These are phyloP conservation scores for Musa balbisiana DNA, from an alignment of 202 grass and related monocot species.

Conservation along the genomic window DNA sequence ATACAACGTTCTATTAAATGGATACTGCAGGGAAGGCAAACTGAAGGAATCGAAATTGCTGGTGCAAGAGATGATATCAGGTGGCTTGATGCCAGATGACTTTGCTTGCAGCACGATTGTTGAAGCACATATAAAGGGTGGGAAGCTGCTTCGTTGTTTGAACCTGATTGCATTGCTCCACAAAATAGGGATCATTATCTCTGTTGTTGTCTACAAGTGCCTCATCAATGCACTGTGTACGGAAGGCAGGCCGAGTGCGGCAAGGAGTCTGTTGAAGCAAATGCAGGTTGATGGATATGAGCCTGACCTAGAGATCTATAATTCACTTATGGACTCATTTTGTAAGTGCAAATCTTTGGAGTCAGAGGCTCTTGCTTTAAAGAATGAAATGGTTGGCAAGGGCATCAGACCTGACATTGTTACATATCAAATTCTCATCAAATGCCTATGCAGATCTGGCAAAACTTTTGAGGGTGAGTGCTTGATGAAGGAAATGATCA, in stretches of 20 bases:
- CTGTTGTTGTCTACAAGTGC: constrained; percentile 43
- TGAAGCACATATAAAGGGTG: constrained; percentile 40
- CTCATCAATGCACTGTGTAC: constrained; percentile 48
- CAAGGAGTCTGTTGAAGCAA: constrained; percentile 58
- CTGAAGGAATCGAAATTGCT: constrained; percentile 55
- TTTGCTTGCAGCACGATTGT: constrained; percentile 40
- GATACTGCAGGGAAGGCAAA: constrained; percentile 50
- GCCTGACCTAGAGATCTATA: constrained; percentile 54
- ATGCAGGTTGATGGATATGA: constrained; percentile 58
- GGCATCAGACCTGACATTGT: constrained; percentile 41
- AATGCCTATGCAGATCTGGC: constrained; percentile 55
- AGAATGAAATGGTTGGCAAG: constrained; percentile 51
- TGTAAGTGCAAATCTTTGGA: constrained; percentile 42
- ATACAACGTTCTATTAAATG: constrained; percentile 58
- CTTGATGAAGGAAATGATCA: constrained; percentile 52
- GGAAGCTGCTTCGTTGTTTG: constrained; percentile 73
- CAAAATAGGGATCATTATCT: constrained; percentile 43
- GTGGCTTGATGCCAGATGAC: constrained; percentile 27
- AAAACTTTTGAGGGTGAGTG: constrained; percentile 43
- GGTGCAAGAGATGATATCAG: constrained; percentile 59
- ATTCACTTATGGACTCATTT: constrained; percentile 52
- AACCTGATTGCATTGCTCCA: constrained; percentile 58
- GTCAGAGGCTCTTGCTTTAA: constrained; percentile 50
- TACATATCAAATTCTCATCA: constrained; percentile 40
- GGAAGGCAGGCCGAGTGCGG: constrained; percentile 57